Evolutionary conservation across 148 eudicot species (phyloP).

Genomic region (Arctostaphylos glauca): DNA sequence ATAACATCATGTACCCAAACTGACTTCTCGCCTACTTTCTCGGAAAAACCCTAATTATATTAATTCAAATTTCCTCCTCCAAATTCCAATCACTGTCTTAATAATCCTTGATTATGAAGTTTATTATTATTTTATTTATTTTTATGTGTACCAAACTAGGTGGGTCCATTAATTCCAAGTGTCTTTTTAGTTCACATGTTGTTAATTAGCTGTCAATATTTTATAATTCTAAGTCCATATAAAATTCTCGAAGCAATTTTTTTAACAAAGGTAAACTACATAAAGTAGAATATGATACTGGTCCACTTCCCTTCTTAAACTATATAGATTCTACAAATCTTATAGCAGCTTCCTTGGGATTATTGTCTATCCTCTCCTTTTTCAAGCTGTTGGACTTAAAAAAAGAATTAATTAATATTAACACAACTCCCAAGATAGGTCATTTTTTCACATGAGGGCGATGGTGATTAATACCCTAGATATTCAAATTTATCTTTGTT

Average conservation of each 20-base stretch:
- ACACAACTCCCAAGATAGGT: neutral
- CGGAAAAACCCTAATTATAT: too few species aligned
- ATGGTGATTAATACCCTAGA: neutral
- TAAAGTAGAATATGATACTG: constrained; percentile 14
- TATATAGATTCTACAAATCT: constrained; percentile 21
- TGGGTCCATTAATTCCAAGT: neutral
- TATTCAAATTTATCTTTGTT: neutral
- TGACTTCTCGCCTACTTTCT: too few species aligned
- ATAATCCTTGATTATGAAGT: neutral
- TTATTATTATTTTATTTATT: neutral
- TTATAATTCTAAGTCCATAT: neutral
- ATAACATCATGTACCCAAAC: too few species aligned
- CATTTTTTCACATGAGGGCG: neutral
- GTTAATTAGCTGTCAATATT: neutral
- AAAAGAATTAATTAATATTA: neutral
- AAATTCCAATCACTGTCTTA: neutral
- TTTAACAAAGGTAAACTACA: constrained; percentile 8
- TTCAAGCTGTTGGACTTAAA: neutral
- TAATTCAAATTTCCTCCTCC: neutral
- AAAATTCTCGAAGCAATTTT: neutral
- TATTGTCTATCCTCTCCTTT: constrained; percentile 11
- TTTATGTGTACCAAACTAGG: neutral
- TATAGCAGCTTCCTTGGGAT: constrained; percentile 21
- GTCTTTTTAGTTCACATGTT: constrained; percentile 3
- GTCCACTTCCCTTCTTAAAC: constrained; percentile 4